Conservation (phyloP, 345 rosid species). For the Sapria himalayana region DNA sequence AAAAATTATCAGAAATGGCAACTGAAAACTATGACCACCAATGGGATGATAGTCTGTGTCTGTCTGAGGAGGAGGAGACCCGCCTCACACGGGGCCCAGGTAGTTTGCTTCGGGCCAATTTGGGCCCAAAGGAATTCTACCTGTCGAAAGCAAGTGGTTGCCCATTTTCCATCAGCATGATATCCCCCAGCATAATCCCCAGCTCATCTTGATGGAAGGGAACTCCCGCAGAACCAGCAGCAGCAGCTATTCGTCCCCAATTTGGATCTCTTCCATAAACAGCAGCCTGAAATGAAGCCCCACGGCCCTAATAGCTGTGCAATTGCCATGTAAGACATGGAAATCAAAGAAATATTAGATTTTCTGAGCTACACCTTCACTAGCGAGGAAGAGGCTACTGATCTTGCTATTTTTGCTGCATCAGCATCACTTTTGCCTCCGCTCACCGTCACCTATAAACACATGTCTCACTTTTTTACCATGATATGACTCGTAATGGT, state of each 20-base stretch:
- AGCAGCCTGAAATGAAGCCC: slow-evolving; percentile 75
- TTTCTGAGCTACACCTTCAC: slow-evolving; percentile 40
- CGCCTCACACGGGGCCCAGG: no score
- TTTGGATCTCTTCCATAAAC: slow-evolving; percentile 92
- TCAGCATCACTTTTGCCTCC: slow-evolving; percentile 54
- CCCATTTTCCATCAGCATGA: slow-evolving; percentile 74
- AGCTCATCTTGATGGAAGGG: slow-evolving; percentile 39
- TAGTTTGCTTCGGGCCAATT: no score
- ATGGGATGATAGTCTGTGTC: no score
- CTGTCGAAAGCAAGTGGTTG: slow-evolving; percentile 80
- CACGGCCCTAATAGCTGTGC: no score
- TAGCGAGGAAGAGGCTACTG: slow-evolving; percentile 87
- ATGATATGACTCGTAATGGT: no score
- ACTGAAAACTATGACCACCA: no score
- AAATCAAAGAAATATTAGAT: slow-evolving; percentile 3
- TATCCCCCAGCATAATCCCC: slow-evolving; percentile 49
- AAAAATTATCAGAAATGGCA: no score
- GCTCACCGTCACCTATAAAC: slow-evolving; percentile 34
- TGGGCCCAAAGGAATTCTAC: no score
- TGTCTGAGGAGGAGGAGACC: no score
- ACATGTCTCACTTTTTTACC: neutral
- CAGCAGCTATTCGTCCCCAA: slow-evolving; percentile 93
- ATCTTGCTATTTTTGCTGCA: slow-evolving; percentile 77
- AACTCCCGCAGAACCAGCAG: slow-evolving; percentile 78
- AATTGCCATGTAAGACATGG: slow-evolving; percentile 7